Conservation (phyloP, 2,329 filamentous ascomycete species). For the Pyrenophora graminea region DNA sequence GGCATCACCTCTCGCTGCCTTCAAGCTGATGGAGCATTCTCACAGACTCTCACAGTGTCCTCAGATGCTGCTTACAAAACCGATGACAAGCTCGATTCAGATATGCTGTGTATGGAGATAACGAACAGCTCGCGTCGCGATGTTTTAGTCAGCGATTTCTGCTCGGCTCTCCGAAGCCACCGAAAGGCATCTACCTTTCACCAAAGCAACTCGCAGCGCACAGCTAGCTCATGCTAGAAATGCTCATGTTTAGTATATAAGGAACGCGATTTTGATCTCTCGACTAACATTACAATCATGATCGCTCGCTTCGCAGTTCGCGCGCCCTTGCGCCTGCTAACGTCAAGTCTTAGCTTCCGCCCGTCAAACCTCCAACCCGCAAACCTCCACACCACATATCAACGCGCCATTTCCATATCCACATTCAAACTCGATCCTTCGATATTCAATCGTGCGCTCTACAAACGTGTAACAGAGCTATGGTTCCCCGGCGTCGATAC, state of each 20-base stretch:
- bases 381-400: background rate
- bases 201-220: background rate
- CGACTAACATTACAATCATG: slow-evolving; percentile 7
- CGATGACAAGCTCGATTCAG: background rate
- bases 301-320: slow-evolving; percentile 6
- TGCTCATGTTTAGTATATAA: background rate
- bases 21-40: background rate
- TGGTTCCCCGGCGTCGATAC: slow-evolving; percentile 47
- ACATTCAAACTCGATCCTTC: slow-evolving; percentile 41
- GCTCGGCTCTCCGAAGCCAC: background rate
- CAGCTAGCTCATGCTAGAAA: background rate
- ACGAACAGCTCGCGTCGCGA: background rate
- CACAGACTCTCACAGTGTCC: background rate
- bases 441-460: slow-evolving; percentile 49
- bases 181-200: slow-evolving; percentile 1
- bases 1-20: too few species aligned
- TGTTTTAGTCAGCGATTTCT: slow-evolving; percentile 1
- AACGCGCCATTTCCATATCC: slow-evolving; percentile 35
- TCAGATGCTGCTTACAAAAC: background rate
- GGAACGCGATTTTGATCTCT: background rate
- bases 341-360: slow-evolving; percentile 6
- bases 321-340: slow-evolving; percentile 7
- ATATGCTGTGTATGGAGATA: background rate
- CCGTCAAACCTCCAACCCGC: background rate
- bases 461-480: slow-evolving; percentile 40